Evolutionary conservation across 768 basidiomycete species (phyloP), one percentile per base, ranked within the genome.

Genomic region (Saitozyma podzolica): DNA sequence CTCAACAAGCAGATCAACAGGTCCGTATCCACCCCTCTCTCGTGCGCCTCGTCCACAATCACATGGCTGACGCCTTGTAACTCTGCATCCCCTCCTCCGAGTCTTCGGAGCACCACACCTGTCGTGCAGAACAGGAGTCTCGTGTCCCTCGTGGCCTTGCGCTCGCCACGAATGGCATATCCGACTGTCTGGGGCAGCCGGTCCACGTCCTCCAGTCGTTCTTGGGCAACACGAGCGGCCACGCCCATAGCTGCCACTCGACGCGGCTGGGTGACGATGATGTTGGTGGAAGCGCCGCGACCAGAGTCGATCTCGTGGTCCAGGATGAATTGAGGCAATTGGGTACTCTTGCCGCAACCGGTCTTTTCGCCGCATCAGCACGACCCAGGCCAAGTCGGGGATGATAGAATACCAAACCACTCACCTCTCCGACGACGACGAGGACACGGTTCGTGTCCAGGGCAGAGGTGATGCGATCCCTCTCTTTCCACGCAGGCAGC

Each of bases 1-100:
- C 87, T 86, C 29, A 96, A 82, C 74, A 94, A 88, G 6, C 95
- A 84, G 1, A 97, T 83, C 50, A 97, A 81, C 68, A 97, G 88
- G 76, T 97, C 94, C 19, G 90, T 87, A 70, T 95, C 93, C 8
- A 95, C 86, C 10, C 90, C 91, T 29, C 93, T 86, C 79, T 97
- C 93, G 73, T 97, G 93, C 63, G 90, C 93, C 83, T 97, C 93
- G 66, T 96, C 94, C 16, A 96, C 89, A 43, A 96, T 82, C 43
- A 97, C 83, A 80, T 96, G 94, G 3, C 88, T 88, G 49, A 93
- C 84, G 47, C 85, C 84, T 42, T 84, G 77, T 14, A 96, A 80
- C 43, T 81, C 77, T 1, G 82, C 83, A 66, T 94, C 90, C 0
- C 80, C 81, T 9, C 89, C 89, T n/a, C 87, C 85, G 11, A 96